These are phyloP conservation scores for Solanum chacoense DNA, from an alignment of 305 asterid species.

Conservation along the genomic window DNA sequence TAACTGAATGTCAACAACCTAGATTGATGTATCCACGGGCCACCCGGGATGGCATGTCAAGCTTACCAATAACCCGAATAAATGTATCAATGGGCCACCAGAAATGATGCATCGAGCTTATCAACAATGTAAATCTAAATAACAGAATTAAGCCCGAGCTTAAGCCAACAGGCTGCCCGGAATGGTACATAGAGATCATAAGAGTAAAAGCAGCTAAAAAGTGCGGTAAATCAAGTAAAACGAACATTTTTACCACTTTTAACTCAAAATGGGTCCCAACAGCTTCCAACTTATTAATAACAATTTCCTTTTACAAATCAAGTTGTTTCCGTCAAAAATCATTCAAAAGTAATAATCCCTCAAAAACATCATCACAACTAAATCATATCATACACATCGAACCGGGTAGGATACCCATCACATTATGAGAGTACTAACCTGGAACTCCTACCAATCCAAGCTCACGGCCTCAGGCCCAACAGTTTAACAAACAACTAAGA, in stretches of 20 bases:
- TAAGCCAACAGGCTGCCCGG: background rate
- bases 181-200: background rate
- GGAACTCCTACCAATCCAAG: background rate
- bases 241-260: background rate
- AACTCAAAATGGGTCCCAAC: background rate
- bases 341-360: background rate
- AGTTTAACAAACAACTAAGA: background rate
- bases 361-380: background rate
- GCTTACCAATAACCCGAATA: background rate
- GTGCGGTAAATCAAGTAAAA: background rate
- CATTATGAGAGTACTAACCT: background rate
- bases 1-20: background rate
- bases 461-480: background rate
- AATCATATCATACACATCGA: background rate
- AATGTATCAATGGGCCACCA: background rate
- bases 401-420: background rate
- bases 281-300: background rate
- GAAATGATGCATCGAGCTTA: background rate
- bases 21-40: background rate
- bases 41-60: background rate
- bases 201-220: background rate
- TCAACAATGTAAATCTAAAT: too few species aligned
- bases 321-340: too few species aligned
- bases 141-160: background rate
- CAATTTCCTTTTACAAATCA: background rate